Evolutionary conservation across 208 protist genomes (phyloP).

Genomic region (Acanthamoeba castellanii): DNA sequence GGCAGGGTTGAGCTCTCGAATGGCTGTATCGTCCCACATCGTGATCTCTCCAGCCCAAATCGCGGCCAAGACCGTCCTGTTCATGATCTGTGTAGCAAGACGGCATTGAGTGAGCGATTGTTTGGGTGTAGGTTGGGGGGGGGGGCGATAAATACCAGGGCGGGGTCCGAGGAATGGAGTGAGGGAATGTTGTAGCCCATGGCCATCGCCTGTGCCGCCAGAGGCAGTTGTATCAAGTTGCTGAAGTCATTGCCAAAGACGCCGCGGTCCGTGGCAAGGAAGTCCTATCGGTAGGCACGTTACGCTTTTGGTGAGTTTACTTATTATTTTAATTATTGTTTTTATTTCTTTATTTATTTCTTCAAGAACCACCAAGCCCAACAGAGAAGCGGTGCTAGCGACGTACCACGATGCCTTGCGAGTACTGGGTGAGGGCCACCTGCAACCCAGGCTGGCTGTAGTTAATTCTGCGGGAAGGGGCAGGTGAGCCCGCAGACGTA

Average conservation of each 20-base stretch:
- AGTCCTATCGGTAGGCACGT: background rate
- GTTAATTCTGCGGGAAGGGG: background rate
- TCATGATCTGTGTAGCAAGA: background rate
- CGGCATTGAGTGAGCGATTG: background rate
- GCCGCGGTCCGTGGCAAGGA: background rate
- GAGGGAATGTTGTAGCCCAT: slow-evolving; percentile 27
- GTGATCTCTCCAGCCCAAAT: slow-evolving; percentile 35
- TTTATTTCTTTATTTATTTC: no score
- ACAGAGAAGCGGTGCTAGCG: no score
- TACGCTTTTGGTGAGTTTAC: background rate
- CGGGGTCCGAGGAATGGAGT: background rate
- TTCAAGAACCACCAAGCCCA: no score
- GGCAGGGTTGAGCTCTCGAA: slow-evolving; percentile 26
- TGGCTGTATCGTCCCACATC: background rate
- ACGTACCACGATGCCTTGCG: background rate
- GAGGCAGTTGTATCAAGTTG: background rate
- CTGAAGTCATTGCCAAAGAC: background rate
- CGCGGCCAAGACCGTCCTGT: background rate
- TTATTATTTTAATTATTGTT: background rate
- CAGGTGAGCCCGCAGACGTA: background rate
- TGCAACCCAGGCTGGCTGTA: background rate
- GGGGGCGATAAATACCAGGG: background rate
- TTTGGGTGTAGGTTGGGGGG: background rate
- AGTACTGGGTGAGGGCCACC: background rate
- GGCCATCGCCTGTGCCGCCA: slow-evolving; percentile 9